A percentile compares a stretch with the other conserved stretches of the same genome.
phyloP scores from a whole-genome alignment of 2,329 filamentous ascomycete genomes.

The Emmonsiellopsis sp. region DNA sequence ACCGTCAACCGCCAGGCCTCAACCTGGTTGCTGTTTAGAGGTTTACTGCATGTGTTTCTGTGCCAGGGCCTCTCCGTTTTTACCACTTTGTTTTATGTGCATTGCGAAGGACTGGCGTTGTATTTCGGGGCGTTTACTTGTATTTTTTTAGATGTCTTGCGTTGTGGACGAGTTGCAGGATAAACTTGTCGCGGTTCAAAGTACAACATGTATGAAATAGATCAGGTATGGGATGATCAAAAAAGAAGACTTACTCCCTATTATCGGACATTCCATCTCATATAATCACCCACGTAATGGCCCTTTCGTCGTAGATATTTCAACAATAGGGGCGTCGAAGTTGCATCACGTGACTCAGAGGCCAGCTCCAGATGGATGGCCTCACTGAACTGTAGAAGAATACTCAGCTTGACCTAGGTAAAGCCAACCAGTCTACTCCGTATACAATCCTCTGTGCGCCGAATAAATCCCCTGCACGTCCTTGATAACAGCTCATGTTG shows the following conservation, averaged over 20 bases:
- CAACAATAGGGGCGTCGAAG: too few relatives aligned
- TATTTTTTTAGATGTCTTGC: neutral
- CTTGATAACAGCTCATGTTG: neutral
- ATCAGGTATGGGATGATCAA: too few relatives aligned
- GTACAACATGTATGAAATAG: neutral
- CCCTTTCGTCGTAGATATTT: too few relatives aligned
- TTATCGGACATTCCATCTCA: too few relatives aligned
- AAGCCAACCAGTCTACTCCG: neutral
- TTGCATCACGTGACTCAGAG: too few relatives aligned
- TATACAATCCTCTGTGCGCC: neutral
- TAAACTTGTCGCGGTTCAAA: neutral
- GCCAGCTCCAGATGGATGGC: too few relatives aligned
- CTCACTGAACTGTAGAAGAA: too few relatives aligned
- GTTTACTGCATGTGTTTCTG: neutral
- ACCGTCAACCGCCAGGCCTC: neutral
- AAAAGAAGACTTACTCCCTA: too few relatives aligned
- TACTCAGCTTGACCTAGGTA: too few relatives aligned
- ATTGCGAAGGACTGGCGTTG: neutral
- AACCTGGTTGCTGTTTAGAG: neutral
- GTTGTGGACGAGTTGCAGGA: neutral
- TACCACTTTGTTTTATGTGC: neutral
- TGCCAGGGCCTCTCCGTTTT: neutral
- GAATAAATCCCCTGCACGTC: neutral
- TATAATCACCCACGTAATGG: too few relatives aligned
- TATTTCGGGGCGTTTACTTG: neutral